These are phyloP conservation scores for Debaryomyces hansenii DNA, from an alignment of 805 yeast species.

Conservation along the genomic window DNA sequence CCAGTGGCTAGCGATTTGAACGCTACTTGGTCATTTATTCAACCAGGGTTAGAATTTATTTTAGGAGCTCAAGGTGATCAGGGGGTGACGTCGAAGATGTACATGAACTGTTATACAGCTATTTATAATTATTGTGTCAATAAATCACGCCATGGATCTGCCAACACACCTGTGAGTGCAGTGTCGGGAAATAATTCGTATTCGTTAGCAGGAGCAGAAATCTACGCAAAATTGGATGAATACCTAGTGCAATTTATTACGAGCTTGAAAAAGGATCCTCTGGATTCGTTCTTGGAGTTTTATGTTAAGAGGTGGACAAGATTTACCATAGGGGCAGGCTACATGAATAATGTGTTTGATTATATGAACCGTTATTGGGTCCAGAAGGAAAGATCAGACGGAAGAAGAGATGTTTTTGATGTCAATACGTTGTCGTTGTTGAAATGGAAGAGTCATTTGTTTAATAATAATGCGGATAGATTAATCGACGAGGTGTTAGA, in stretches of 20 bases:
- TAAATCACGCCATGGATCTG: constrained; percentile 49
- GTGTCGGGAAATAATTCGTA: constrained; percentile 28
- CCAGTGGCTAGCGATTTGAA: constrained; percentile 62
- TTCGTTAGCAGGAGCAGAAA: constrained; percentile 83
- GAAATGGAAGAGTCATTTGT: constrained; percentile 85
- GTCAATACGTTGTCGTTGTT: constrained; percentile 84
- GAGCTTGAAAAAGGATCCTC: constrained; percentile 47
- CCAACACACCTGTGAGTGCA: constrained; percentile 11
- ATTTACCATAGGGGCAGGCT: constrained; percentile 86
- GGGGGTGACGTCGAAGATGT: constrained; percentile 67
- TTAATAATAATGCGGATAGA: constrained; percentile 58
- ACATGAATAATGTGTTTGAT: constrained; percentile 89
- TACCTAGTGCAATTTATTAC: constrained; percentile 65
- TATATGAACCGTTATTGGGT: constrained; percentile 98
- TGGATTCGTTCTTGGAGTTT: constrained; percentile 73
- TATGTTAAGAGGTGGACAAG: constrained; percentile 89
- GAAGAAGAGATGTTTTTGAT: constrained; percentile 85
- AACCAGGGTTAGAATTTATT: constrained; percentile 71
- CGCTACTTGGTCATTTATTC: constrained; percentile 76
- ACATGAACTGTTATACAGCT: constrained; percentile 89
- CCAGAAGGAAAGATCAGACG: constrained; percentile 91
- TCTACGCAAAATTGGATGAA: constrained; percentile 67
- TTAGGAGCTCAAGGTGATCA: constrained; percentile 68
- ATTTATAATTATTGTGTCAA: constrained; percentile 91
- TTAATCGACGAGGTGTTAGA: constrained; percentile 72